Conservation (phyloP, 345 rosid genomes). For the Eucalyptus sp. region DNA sequence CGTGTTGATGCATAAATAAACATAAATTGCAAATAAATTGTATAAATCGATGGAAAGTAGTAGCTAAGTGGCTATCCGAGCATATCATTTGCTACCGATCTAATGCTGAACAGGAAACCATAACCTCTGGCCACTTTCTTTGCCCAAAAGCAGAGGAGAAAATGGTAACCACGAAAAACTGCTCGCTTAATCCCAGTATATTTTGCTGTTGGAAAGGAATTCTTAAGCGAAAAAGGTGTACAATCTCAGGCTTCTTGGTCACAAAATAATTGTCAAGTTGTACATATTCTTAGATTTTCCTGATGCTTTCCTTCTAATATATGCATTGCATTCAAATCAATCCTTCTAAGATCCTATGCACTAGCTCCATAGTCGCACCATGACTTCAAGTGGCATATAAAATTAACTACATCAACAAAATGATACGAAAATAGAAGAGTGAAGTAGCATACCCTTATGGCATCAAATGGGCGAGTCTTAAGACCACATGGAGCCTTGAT, state of each 20-base stretch:
- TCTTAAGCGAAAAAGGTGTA: neutral
- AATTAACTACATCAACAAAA: neutral
- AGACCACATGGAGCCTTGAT: conserved; percentile 37
- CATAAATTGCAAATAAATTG: neutral
- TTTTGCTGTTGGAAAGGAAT: neutral
- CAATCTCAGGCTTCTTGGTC: neutral
- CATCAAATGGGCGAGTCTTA: conserved; percentile 38
- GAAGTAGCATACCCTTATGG: conserved; percentile 9
- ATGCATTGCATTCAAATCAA: neutral
- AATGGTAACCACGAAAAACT: neutral
- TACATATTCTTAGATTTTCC: neutral
- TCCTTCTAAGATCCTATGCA: neutral
- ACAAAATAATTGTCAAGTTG: neutral
- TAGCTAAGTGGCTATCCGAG: neutral
- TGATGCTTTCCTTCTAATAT: neutral
- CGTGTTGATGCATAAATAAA: neutral
- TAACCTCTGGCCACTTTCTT: neutral
- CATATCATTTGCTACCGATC: neutral
- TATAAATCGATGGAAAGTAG: neutral
- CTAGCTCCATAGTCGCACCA: neutral
- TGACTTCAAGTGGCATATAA: neutral
- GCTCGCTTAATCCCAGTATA: neutral
- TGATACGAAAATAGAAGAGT: neutral
- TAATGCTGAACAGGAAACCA: neutral
- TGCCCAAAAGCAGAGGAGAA: neutral